phyloP scores from a whole-genome alignment of 179 eudicot genomes.

The Beta macrorhiza region DNA sequence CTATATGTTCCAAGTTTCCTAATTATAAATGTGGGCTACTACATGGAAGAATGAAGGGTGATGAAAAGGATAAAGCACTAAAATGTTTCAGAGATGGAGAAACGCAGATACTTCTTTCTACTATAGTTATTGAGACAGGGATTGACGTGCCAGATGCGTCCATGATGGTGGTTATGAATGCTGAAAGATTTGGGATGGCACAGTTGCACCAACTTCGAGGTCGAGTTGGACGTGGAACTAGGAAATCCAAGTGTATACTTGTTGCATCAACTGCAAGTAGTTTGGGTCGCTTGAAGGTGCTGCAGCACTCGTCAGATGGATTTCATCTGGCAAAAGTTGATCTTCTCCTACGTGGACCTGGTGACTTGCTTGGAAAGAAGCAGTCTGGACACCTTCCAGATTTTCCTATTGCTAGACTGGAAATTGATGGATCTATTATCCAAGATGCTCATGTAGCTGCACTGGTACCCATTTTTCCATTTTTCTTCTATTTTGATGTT shows the following conservation, averaged over 20 bases:
- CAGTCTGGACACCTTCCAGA: slow-evolving; percentile 99
- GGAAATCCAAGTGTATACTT: slow-evolving; percentile 78
- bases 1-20: slow-evolving; percentile 54
- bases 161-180: slow-evolving; percentile 96
- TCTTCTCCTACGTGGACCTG: slow-evolving; percentile 88
- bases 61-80: slow-evolving; percentile 77
- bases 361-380: slow-evolving; percentile 94
- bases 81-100: slow-evolving; percentile 71
- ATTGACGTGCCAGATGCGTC: slow-evolving; percentile 98
- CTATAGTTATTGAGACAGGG: slow-evolving; percentile 93
- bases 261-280: slow-evolving; percentile 51
- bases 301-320: slow-evolving; percentile 76
- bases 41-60: slow-evolving; percentile 84
- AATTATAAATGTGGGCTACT: slow-evolving; percentile 71
- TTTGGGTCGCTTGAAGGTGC: slow-evolving; percentile 64
- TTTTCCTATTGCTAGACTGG: slow-evolving; percentile 83
- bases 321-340: slow-evolving; percentile 88
- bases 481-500: background rate
- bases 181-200: slow-evolving; percentile 95
- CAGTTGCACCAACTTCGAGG: slow-evolving; percentile 96
- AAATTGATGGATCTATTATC: slow-evolving; percentile 81
- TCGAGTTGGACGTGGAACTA: slow-evolving; percentile 83
- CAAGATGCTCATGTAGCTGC: slow-evolving; percentile 96
- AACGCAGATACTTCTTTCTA: slow-evolving; percentile 73
- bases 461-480: slow-evolving; percentile 45